Evolutionary conservation across 441 rosid species (phyloP).

Genomic region (Breynia disticha): DNA sequence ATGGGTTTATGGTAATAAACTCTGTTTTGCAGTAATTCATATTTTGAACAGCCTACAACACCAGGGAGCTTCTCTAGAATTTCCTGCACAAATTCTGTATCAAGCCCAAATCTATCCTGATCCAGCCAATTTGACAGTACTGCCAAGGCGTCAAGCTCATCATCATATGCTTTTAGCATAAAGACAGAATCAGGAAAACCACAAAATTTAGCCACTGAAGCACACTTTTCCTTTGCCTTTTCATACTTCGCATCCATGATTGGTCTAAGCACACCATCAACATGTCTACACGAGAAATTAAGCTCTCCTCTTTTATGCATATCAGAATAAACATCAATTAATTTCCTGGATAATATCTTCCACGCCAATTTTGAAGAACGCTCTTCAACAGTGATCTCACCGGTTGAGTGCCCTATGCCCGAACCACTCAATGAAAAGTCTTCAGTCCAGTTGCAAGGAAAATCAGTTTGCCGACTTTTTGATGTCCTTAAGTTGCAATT

Average conservation of each 20-base stretch:
- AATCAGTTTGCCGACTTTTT: conserved; percentile 22
- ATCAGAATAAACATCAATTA: conserved; percentile 50
- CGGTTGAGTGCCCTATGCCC: conserved; percentile 46
- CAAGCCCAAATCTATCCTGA: conserved; percentile 91
- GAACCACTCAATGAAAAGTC: conserved; percentile 17
- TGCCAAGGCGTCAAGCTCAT: conserved; percentile 34
- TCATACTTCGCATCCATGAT: conserved; percentile 35
- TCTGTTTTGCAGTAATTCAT: conserved; percentile 58
- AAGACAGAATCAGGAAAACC: conserved; percentile 33
- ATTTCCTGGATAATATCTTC: conserved; percentile 55
- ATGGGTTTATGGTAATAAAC: conserved; percentile 26
- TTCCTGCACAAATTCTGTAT: conserved; percentile 86
- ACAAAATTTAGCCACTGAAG: conserved; percentile 54
- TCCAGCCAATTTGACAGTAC: conserved; percentile 65
- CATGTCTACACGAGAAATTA: conserved; percentile 64
- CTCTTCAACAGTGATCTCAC: conserved; percentile 75
- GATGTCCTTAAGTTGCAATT: conserved; percentile 20
- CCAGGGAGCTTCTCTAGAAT: conserved; percentile 79
- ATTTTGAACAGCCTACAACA: conserved; percentile 50
- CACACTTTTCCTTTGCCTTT: conserved; percentile 22
- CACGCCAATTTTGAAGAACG: conserved; percentile 65
- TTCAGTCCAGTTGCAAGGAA: conserved; percentile 23
- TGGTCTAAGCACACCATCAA: conserved; percentile 29
- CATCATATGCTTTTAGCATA: conserved; percentile 29
- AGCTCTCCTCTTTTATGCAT: conserved; percentile 31